phyloP scores from a whole-genome alignment of 1,284 basidiomycete genomes.

The Peniophora sp. region DNA sequence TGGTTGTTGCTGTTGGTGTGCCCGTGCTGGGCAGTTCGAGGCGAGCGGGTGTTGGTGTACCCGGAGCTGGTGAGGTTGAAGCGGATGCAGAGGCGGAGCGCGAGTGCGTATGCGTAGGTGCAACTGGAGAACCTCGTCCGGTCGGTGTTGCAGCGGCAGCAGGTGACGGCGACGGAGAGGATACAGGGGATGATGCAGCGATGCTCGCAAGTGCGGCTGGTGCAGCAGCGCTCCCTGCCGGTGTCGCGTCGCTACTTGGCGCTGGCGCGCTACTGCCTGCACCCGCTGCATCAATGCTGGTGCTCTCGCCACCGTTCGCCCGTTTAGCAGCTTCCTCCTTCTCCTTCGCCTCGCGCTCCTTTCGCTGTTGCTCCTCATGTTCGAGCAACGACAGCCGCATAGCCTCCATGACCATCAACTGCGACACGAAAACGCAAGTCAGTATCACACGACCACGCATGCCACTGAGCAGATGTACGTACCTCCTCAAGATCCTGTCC shows the following conservation, averaged over 20 bases:
- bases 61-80: no score
- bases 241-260: not conserved
- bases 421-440: constrained; percentile 6
- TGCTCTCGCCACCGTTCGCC: constrained; percentile 4
- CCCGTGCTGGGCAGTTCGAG: not conserved
- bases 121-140: no score
- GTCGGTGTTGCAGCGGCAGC: not conserved
- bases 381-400: constrained; percentile 94
- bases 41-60: no score
- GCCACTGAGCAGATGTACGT: constrained; percentile 16
- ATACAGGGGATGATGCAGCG: not conserved
- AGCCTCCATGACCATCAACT: constrained; percentile 99
- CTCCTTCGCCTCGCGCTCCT: constrained; percentile 41
- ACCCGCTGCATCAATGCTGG: constrained; percentile 1
- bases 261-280: not conserved
- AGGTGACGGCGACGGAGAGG: not conserved
- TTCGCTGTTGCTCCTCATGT: constrained; percentile 75
- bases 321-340: constrained; percentile 10
- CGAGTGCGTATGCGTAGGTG: no score
- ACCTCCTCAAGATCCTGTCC: constrained; percentile 89
- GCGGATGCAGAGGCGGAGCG: no score
- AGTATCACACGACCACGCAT: not conserved
- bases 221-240: not conserved
- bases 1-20: not conserved
- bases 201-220: not conserved